These are phyloP conservation scores for Aspergillus campestris DNA, from an alignment of 495 filamentous ascomycete species.

Conservation along the genomic window DNA sequence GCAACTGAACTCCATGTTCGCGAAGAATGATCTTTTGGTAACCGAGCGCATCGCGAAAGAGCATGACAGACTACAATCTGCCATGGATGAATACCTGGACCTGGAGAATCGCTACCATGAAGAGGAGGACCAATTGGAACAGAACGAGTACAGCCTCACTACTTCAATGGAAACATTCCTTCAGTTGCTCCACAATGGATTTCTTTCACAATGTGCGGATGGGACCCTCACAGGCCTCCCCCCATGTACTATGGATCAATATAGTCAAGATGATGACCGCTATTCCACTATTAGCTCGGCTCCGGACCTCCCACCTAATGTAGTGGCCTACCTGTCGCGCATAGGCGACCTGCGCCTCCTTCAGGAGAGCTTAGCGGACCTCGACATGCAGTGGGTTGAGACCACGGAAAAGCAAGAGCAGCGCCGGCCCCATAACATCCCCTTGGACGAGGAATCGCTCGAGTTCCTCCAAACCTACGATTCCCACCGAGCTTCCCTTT, in stretches of 20 bases:
- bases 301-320: conserved; percentile 3
- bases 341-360: conserved; percentile 22
- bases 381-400: conserved; percentile 15
- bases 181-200: not conserved
- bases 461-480: conserved; percentile 19
- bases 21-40: not conserved
- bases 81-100: conserved; percentile 10
- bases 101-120: conserved; percentile 19
- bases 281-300: not conserved
- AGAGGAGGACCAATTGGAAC: conserved; percentile 19
- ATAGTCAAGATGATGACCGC: not conserved
- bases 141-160: conserved; percentile 17
- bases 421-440: conserved; percentile 4
- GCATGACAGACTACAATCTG: conserved; percentile 10
- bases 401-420: conserved; percentile 13
- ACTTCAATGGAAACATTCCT: conserved; percentile 12
- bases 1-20: conserved; percentile 11
- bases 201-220: not conserved
- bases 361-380: conserved; percentile 17
- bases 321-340: conserved; percentile 16
- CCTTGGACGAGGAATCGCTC: conserved; percentile 15
- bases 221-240: not conserved
- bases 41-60: conserved; percentile 3
- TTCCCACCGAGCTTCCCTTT: conserved; percentile 6
- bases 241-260: not conserved